Evolutionary conservation across 2,329 filamentous ascomycete genomes (phyloP), one percentile per base, ranked within the genome.

Genomic region (Venturiaceae sp.): DNA sequence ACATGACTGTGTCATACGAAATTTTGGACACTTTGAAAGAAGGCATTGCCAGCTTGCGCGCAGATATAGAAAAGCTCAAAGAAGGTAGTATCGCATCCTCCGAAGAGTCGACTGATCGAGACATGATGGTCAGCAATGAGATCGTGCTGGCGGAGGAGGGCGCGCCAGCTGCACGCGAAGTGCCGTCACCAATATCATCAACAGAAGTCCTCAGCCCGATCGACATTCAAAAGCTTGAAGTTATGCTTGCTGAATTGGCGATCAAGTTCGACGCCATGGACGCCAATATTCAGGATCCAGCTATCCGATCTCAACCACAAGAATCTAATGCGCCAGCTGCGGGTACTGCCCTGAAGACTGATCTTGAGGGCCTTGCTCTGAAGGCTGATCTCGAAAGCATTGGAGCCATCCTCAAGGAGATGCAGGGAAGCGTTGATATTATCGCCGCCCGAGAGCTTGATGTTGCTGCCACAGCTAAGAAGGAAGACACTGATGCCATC

Each of bases 401-500:
- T 52, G 76, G 78, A 60, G 68, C 69, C 28, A 68, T 77, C 58
- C 68, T 80, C 66, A 68, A 77, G 69, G 64, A 80, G 80, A 70
- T 92, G 16, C 83, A 87, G 61, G 79, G 79, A 11, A 78, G 80
- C 8, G 76, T 88, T n/a, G 74, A 79, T 59, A 74, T 74, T 28
- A 68, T 82, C 60, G 66, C 78, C 64, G 65, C 78, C 64, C 69
- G 75, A n/a, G 58, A 71, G 59, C 11, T 63, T 60, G 62, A 63
- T 11, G 68, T 74, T 14, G 77, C 80, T 53, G 83, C 84, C 37
- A 70, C 78, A 2, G 85, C 87, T 5, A 84, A 80, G 33, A 89
- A 89, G 68, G 90, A 96, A 63, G 92, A 97, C 65, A 89, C 92
- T 0, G 84, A 92, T 61, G 90, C 90, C 11, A 92, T 97, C 60